These are phyloP conservation scores for Phoma sp. DNA, from an alignment of 2,329 filamentous ascomycete species.

Conservation along the genomic window DNA sequence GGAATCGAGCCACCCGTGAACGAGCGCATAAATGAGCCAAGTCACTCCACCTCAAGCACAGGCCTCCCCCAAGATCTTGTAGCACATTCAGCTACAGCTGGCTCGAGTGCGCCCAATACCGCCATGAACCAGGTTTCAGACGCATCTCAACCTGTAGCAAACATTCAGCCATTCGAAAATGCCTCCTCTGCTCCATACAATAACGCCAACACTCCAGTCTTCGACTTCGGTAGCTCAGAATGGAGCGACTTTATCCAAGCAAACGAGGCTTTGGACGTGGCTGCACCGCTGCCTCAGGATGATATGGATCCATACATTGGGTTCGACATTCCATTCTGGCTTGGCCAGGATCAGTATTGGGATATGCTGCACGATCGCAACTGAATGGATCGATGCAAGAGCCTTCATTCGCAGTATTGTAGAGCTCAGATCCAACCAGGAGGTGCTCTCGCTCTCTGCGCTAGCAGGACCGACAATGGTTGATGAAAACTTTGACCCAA, in stretches of 20 bases:
- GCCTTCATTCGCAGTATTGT: too few relatives aligned
- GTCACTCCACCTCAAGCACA: not conserved
- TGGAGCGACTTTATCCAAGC: conserved; percentile 22
- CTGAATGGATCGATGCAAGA: not conserved
- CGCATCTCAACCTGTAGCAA: not conserved
- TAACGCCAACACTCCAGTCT: not conserved
- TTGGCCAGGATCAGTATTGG: conserved; percentile 45
- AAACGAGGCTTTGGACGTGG: not conserved
- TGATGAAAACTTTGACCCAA: conserved; percentile 14
- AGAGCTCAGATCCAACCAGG: not conserved
- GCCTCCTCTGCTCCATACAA: not conserved
- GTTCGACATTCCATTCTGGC: conserved; percentile 48
- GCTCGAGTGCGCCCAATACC: not conserved
- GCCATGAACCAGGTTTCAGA: not conserved
- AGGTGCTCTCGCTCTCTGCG: not conserved
- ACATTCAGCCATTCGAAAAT: not conserved
- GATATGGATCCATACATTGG: conserved; percentile 40
- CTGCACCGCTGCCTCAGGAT: conserved; percentile 9
- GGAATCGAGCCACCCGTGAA: not conserved
- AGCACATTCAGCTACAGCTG: too few relatives aligned
- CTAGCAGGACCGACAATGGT: not conserved
- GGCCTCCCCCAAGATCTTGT: conserved; percentile 2
- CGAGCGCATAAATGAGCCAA: not conserved
- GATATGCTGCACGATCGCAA: conserved; percentile 25
- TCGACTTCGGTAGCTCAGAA: conserved; percentile 12